A percentile compares a stretch with the other conserved stretches of the same genome.
Conservation (phyloP, 2,329 filamentous ascomycete species). For the Phoma herbarum region DNA sequence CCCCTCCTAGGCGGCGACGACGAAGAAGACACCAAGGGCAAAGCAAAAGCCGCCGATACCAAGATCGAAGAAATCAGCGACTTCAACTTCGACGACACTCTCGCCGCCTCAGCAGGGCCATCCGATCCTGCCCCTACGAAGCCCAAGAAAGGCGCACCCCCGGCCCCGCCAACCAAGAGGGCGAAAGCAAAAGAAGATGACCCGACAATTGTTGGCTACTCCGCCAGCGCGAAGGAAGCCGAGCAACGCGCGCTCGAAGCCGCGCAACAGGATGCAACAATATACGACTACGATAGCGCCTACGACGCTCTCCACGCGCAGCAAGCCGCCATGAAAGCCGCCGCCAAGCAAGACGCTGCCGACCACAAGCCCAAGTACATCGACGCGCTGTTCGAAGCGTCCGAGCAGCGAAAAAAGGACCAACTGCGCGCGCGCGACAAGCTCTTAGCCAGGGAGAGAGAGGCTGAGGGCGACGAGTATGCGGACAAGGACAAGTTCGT, state of each 20-base stretch:
- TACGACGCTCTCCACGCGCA: constrained; percentile 76
- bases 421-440: constrained; percentile 81
- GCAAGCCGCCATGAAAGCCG: constrained; percentile 64
- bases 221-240: constrained; percentile 71
- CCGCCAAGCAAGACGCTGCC: constrained; percentile 61
- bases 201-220: constrained; percentile 63
- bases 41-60: constrained; percentile 46
- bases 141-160: constrained; percentile 47
- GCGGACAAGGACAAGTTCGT: constrained; percentile 87
- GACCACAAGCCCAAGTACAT: constrained; percentile 81
- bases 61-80: constrained; percentile 64
- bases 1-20: constrained; percentile 53
- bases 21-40: constrained; percentile 59
- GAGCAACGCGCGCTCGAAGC: constrained; percentile 72
- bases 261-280: constrained; percentile 72
- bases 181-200: constrained; percentile 45
- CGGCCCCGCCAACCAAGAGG: constrained; percentile 50
- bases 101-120: constrained; percentile 36
- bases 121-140: constrained; percentile 43
- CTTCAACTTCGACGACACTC: constrained; percentile 65
- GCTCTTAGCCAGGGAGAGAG: constrained; percentile 77
- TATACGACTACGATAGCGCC: constrained; percentile 87
- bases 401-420: constrained; percentile 79
- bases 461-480: constrained; percentile 81
- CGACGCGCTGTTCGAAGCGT: constrained; percentile 74